Evolutionary conservation across 257 asterid genomes (phyloP), one percentile per base, ranked within the genome.

Genomic region (Solanum chaucha): DNA sequence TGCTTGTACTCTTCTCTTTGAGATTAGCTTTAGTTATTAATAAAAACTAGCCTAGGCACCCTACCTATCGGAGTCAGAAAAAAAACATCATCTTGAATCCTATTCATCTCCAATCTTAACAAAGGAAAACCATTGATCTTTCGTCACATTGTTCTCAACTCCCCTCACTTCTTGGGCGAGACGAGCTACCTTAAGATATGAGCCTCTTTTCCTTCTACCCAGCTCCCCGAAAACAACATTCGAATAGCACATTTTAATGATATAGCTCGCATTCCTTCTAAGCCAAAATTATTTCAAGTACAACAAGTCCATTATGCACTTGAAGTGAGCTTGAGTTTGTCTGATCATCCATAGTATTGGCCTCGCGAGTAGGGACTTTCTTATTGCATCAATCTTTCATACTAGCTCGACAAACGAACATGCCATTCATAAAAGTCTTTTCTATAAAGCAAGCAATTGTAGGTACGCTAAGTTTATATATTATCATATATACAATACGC

Each of bases 51-150:
- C 65, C 65, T 58, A 58, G 24, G 5, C 1, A 58, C 2, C 61
- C 19, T 19, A 0, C 22, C 10, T 59, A 55, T 0, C n/a, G 0
- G 64, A 55, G 0, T 17, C 64, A 0, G 8, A 0, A 1, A 55
- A 55, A 46, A 55, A 6, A 0, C 61, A 55, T 6, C 64, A 17
- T 17, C 64, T 55, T 55, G 64, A 55, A 17, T 17, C 64, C n/a
- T 55, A 0, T 55, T 2, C 0, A 55, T 55, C n/a, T 55, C 64
- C n/a, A 55, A 55, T 55, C 64, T 55, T 55, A 17, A 55, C 64
- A 55, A 55, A 17, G 9, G 64, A 55, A 51, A 55, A 17, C 64
- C 64, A 55, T 55, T 55, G 64, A 0, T 17, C 64, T 55, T 17
- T 55, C 64, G 1, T 0, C 64, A 17, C n/a, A 0, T 17, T 55